Evolutionary conservation across 2,329 filamentous ascomycete genomes (phyloP).

Genomic region (Tolypocladium nubicola): DNA sequence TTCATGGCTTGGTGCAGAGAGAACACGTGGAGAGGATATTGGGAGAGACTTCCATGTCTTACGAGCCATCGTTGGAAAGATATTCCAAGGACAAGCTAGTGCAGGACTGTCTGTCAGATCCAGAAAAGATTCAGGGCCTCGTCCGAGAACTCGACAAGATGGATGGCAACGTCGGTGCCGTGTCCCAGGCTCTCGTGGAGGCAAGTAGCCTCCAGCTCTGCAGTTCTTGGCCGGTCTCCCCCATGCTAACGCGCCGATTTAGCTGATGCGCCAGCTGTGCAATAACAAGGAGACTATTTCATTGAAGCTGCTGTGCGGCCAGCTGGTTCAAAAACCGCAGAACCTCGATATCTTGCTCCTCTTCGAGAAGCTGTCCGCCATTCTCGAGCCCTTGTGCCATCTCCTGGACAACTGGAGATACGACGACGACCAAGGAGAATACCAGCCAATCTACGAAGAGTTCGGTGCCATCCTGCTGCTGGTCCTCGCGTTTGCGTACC

Average conservation of each 20-base stretch:
- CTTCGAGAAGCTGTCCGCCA: constrained; percentile 59
- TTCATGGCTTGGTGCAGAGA: constrained; percentile 76
- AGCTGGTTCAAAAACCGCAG: constrained; percentile 61
- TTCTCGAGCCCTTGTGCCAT: constrained; percentile 63
- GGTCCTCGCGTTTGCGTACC: constrained; percentile 62
- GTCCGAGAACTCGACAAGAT: constrained; percentile 78
- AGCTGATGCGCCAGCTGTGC: constrained; percentile 61
- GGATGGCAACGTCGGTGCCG: constrained; percentile 83
- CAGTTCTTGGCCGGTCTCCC: too few relatives aligned
- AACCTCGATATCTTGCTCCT: constrained; percentile 66
- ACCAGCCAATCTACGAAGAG: constrained; percentile 78
- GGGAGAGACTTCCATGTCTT: constrained; percentile 75
- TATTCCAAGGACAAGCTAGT: constrained; percentile 72
- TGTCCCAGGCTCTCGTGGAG: constrained; percentile 67
- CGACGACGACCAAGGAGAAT: constrained; percentile 74
- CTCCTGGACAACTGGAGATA: constrained; percentile 71
- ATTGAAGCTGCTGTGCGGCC: constrained; percentile 63
- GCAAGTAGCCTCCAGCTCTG: constrained; percentile 25
- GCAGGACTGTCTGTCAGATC: constrained; percentile 65
- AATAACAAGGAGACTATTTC: constrained; percentile 67
- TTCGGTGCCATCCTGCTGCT: constrained; percentile 69
- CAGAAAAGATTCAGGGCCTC: constrained; percentile 63
- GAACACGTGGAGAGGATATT: constrained; percentile 69
- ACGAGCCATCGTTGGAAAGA: constrained; percentile 60
- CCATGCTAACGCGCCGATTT: not conserved